These are phyloP conservation scores for Penicillium sp. DNA, from an alignment of 2,329 filamentous ascomycete species.

Conservation along the genomic window DNA sequence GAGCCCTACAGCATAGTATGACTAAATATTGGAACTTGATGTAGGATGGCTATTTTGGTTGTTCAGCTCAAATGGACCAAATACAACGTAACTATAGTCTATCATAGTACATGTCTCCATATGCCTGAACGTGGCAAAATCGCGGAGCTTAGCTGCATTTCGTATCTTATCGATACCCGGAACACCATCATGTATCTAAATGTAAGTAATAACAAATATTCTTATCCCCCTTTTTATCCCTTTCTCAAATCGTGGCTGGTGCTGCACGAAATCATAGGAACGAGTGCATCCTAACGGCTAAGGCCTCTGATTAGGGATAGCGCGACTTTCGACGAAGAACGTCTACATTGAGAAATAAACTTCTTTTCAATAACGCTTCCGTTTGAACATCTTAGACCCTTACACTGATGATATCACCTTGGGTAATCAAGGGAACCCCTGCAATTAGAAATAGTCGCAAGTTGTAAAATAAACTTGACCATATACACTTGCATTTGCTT, in stretches of 20 bases:
- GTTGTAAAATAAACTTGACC: not conserved
- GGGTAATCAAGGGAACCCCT: not conserved
- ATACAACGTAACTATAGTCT: not conserved
- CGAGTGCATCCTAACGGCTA: constrained; percentile 17
- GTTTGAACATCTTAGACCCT: not conserved
- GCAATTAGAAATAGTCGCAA: no score
- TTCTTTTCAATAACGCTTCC: not conserved
- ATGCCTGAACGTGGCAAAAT: constrained; percentile 23
- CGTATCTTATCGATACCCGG: not conserved
- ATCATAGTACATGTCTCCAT: not conserved
- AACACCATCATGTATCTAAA: not conserved
- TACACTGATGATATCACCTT: not conserved
- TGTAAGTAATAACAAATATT: not conserved
- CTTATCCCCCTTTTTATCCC: not conserved
- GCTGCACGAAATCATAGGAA: constrained; percentile 13
- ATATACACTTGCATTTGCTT: not conserved
- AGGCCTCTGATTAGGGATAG: not conserved
- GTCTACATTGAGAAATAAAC: not conserved
- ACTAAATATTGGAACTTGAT: no score
- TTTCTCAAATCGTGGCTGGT: constrained; percentile 19
- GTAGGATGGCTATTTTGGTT: no score
- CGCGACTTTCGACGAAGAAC: not conserved
- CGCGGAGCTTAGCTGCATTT: constrained; percentile 12
- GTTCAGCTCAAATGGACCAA: no score
- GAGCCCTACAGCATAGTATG: no score